phyloP scores from a whole-genome alignment of 306 rosid species.

The Quercus variabilis region DNA sequence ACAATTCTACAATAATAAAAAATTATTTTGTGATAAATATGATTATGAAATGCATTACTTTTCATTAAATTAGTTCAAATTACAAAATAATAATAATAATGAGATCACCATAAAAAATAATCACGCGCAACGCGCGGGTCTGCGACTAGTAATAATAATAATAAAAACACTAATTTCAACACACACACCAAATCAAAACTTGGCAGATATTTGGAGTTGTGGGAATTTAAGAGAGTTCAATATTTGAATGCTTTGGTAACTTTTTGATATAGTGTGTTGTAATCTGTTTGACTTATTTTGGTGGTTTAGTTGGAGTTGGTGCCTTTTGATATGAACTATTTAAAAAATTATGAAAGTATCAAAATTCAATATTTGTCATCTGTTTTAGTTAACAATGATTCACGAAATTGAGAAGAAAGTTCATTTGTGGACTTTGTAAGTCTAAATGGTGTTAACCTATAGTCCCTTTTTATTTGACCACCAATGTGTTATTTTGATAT shows the following conservation, averaged over 20 bases:
- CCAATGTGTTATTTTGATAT: background rate
- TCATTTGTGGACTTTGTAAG: too few relatives aligned
- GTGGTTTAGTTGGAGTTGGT: background rate
- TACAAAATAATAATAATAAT: too few relatives aligned
- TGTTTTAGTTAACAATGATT: too few relatives aligned
- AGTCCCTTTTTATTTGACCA: background rate
- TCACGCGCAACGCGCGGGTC: too few relatives aligned
- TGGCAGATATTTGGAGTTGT: background rate
- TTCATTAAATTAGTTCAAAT: too few relatives aligned
- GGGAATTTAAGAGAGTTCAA: background rate
- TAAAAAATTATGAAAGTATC: too few relatives aligned
- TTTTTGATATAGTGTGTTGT: background rate
- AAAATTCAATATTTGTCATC: too few relatives aligned
- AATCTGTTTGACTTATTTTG: background rate
- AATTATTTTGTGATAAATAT: too few relatives aligned
- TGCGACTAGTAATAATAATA: background rate
- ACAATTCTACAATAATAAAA: too few relatives aligned
- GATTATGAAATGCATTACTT: too few relatives aligned
- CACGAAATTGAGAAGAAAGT: background rate
- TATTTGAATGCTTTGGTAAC: background rate
- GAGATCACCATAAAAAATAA: too few relatives aligned
- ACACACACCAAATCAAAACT: background rate
- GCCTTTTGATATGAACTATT: background rate
- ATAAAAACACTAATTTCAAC: background rate
- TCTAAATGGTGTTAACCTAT: background rate